phyloP scores from a whole-genome alignment of 495 filamentous ascomycete genomes.

The Penicillium lividum region DNA sequence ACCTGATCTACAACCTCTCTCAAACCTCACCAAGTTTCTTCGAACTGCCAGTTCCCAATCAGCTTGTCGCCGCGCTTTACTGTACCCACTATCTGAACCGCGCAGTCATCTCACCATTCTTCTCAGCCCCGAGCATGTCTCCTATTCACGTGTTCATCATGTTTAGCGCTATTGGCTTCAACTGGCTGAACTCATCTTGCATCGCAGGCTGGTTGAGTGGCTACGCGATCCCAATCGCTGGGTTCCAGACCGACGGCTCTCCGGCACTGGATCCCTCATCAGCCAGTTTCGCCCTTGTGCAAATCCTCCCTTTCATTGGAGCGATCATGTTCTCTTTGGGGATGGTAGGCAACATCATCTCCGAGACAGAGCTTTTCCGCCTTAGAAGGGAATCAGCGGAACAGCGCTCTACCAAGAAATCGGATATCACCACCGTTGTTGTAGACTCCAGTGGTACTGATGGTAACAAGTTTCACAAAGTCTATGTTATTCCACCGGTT shows the following conservation, averaged over 20 bases:
- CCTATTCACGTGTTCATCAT: constrained; percentile 73
- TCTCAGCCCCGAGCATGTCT: constrained; percentile 87
- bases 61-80: constrained; percentile 36
- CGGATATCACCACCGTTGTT: constrained; percentile 34
- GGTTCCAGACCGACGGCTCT: constrained; percentile 11
- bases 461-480: constrained; percentile 59
- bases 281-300: background rate
- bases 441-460: constrained; percentile 22
- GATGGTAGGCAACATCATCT: constrained; percentile 78
- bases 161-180: constrained; percentile 63
- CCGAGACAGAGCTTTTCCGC: constrained; percentile 56
- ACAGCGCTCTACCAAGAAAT: constrained; percentile 44
- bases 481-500: constrained; percentile 86
- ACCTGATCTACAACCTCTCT: constrained; percentile 74
- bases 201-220: constrained; percentile 77
- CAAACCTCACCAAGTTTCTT: constrained; percentile 47
- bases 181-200: constrained; percentile 73
- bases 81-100: constrained; percentile 86
- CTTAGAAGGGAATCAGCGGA: constrained; percentile 59
- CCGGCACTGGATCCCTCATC: constrained; percentile 2
- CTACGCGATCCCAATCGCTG: constrained; percentile 38
- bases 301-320: constrained; percentile 38
- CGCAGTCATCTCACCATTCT: constrained; percentile 73
- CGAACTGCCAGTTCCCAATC: constrained; percentile 33
- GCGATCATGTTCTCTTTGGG: constrained; percentile 64